Percentiles rank a stretch among this genome's conserved stretches.
Evolutionary conservation across 129 eudicot genomes (phyloP).

Genomic region (Pulicaria dysenterica): DNA sequence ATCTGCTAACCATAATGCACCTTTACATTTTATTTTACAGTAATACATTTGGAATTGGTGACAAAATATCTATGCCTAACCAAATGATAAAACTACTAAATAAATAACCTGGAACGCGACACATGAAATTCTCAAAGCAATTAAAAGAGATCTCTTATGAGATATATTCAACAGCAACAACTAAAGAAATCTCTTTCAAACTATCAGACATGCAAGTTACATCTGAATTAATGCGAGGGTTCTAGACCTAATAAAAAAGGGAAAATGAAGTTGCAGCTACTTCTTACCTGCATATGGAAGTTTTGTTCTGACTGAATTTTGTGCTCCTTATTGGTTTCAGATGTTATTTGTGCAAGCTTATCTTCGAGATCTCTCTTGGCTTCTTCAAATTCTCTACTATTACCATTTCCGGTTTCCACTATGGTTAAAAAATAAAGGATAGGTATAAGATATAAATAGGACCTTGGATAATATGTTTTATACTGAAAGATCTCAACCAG

Average conservation of each 20-base stretch:
- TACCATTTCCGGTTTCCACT: constrained; percentile 20
- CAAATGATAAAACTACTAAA: no score
- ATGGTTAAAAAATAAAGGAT: constrained; percentile 19
- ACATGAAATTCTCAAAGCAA: no score
- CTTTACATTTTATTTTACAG: no score
- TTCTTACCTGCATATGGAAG: constrained; percentile 49
- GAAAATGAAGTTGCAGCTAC: constrained; percentile 16
- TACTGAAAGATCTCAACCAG: constrained; percentile 1
- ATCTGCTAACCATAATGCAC: no score
- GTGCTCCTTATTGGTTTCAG: constrained; percentile 51
- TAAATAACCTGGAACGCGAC: no score
- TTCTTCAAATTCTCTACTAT: constrained; percentile 45
- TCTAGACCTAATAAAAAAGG: background rate
- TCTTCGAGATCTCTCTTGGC: constrained; percentile 47
- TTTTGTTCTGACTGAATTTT: constrained; percentile 49
- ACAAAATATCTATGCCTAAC: no score
- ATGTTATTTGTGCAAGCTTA: constrained; percentile 47
- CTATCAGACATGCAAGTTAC: constrained; percentile 37
- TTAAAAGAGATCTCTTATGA: no score
- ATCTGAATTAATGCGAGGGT: background rate
- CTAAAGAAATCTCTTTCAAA: constrained; percentile 43
- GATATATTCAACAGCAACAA: constrained; percentile 45
- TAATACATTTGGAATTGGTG: no score
- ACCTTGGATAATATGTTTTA: background rate
- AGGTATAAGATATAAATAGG: background rate